phyloP scores from a whole-genome alignment of 345 rosid species.

The Bruguiera gymnorhiza region DNA sequence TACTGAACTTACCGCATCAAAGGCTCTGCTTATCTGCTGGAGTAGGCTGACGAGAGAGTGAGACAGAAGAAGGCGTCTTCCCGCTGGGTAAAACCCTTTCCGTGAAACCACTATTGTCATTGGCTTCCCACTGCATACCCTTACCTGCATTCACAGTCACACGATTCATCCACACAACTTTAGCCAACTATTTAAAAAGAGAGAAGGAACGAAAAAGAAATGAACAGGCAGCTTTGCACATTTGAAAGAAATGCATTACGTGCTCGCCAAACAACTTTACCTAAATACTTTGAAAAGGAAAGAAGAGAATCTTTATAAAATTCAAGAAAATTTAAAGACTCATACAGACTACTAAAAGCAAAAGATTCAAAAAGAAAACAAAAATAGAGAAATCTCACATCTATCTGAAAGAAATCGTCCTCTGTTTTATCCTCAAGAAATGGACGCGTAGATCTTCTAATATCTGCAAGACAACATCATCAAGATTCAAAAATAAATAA shows the following conservation, averaged over 20 bases:
- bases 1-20: neutral
- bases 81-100: constrained; percentile 32
- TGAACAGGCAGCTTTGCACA: too few relatives aligned
- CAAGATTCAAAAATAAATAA: neutral
- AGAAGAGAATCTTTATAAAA: too few relatives aligned
- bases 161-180: too few relatives aligned
- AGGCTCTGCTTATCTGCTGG: constrained; percentile 17
- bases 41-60: constrained; percentile 21
- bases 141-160: constrained; percentile 15
- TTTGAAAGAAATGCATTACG: too few relatives aligned
- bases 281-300: too few relatives aligned
- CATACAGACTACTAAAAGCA: neutral
- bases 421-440: constrained; percentile 19
- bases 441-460: constrained; percentile 22
- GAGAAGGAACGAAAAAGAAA: too few relatives aligned
- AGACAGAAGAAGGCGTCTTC: constrained; percentile 8
- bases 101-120: constrained; percentile 31
- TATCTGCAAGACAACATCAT: constrained; percentile 16
- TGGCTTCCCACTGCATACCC: constrained; percentile 34
- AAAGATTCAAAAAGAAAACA: neutral
- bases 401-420: constrained; percentile 62
- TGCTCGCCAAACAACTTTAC: too few relatives aligned
- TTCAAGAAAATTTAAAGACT: neutral
- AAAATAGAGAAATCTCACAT: constrained; percentile 43
- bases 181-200: too few relatives aligned